phyloP scores from a whole-genome alignment of 768 basidiomycete genomes.

The Xerocomellus amylosporus region DNA sequence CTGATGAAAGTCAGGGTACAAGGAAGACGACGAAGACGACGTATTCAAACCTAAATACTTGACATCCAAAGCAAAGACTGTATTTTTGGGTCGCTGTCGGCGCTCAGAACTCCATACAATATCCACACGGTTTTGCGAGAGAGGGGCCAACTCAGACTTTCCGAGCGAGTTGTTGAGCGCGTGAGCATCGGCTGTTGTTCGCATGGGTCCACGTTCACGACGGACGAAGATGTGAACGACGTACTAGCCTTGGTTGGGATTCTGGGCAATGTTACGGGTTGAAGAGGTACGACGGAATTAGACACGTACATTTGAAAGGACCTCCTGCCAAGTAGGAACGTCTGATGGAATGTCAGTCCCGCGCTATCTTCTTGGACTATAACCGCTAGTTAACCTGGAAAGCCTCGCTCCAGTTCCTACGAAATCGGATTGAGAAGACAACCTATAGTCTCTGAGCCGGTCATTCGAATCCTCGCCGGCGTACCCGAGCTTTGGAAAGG shows the following conservation, averaged over 20 bases:
- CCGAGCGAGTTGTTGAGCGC: constrained; percentile 55
- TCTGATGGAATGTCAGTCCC: constrained; percentile 42
- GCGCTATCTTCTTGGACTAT: constrained; percentile 1
- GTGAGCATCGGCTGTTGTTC: constrained; percentile 58
- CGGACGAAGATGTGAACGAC: constrained; percentile 14
- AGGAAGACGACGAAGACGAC: not conserved
- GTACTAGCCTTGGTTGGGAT: constrained; percentile 60
- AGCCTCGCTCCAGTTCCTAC: constrained; percentile 87
- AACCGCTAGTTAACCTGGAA: constrained; percentile 53
- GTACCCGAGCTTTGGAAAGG: not conserved
- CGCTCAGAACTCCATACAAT: constrained; percentile 65
- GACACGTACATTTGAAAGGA: constrained; percentile 59
- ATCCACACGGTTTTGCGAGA: constrained; percentile 71
- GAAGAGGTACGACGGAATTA: not conserved
- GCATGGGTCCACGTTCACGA: not conserved
- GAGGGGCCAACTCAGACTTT: constrained; percentile 62
- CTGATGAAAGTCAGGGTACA: constrained; percentile 29
- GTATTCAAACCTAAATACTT: constrained; percentile 61
- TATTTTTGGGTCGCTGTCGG: constrained; percentile 65
- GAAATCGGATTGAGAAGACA: not conserved
- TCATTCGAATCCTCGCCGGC: no score
- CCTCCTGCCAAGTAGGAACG: constrained; percentile 89
- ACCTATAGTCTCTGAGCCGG: not conserved
- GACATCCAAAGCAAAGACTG: constrained; percentile 65
- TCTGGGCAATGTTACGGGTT: constrained; percentile 35